Conservation (phyloP, 176 grass and related monocot species). For the Dendrocalamus sinicus region DNA sequence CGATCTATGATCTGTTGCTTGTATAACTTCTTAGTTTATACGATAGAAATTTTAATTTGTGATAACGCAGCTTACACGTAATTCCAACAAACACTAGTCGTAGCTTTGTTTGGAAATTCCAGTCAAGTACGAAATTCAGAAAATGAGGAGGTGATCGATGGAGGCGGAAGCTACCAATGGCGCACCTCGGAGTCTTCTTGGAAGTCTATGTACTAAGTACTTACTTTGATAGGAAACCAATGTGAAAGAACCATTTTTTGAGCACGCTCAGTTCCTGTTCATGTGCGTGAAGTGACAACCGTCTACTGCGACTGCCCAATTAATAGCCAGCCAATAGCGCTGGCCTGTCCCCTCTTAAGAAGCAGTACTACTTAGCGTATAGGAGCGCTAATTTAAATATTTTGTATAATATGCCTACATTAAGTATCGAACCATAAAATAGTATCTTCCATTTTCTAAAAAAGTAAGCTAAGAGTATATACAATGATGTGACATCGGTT, state of each 20-base stretch:
- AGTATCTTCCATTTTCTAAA: too few species aligned
- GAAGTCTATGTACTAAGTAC: neutral
- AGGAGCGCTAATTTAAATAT: too few species aligned
- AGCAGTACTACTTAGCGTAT: too few species aligned
- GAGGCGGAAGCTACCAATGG: neutral
- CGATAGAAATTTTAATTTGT: too few species aligned
- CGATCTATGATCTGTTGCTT: too few species aligned
- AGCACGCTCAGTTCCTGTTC: neutral
- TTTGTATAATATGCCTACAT: too few species aligned
- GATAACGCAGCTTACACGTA: too few species aligned
- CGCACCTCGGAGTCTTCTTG: neutral
- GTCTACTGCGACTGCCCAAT: neutral
- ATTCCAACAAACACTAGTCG: neutral
- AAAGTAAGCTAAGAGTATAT: too few species aligned
- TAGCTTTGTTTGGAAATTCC: neutral
- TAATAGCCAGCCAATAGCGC: neutral
- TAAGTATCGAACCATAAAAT: too few species aligned
- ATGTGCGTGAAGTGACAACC: neutral
- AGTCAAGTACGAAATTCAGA: neutral
- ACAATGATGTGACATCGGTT: fast-evolving
- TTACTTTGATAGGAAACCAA: neutral
- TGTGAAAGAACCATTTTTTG: neutral
- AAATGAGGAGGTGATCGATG: neutral
- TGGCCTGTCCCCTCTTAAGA: neutral
- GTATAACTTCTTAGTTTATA: too few species aligned